A percentile compares a stretch with the other conserved stretches of the same genome.
phyloP scores from a whole-genome alignment of 2,329 filamentous ascomycete genomes.

The Aureobasidium sp. region DNA sequence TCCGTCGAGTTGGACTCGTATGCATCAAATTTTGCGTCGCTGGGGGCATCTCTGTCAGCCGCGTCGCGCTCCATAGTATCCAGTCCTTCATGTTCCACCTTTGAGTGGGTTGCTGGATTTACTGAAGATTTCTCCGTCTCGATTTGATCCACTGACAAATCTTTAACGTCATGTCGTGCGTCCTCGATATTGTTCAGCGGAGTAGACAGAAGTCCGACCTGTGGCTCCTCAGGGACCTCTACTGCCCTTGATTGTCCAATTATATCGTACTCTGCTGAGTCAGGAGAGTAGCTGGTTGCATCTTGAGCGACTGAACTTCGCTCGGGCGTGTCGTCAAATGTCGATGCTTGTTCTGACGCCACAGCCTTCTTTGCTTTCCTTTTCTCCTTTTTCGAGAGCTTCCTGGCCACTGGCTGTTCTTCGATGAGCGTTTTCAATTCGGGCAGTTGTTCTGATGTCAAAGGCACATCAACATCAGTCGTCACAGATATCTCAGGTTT shows the following conservation, averaged over 20 bases:
- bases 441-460: not conserved
- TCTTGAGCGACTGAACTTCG: not conserved
- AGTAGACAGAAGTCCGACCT: not conserved
- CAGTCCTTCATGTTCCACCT: too few species aligned
- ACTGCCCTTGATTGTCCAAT: not conserved
- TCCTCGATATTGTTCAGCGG: not conserved
- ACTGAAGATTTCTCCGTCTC: not conserved
- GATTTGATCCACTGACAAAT: not conserved
- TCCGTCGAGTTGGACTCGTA: not conserved
- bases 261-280: not conserved
- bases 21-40: not conserved
- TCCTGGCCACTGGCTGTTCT: not conserved
- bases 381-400: slow-evolving; percentile 5
- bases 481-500: not conserved
- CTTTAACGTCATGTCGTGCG: not conserved
- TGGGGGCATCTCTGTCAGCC: too few species aligned
- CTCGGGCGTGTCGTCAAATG: not conserved
- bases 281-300: not conserved
- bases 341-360: not conserved
- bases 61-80: not conserved
- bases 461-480: not conserved
- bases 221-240: not conserved
- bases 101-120: not conserved
- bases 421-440: not conserved
- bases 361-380: not conserved